A percentile compares a stretch with the other conserved stretches of the same genome.
Evolutionary conservation across 768 basidiomycete species (phyloP).

Genomic region (Symmetrospora coprosmae): DNA sequence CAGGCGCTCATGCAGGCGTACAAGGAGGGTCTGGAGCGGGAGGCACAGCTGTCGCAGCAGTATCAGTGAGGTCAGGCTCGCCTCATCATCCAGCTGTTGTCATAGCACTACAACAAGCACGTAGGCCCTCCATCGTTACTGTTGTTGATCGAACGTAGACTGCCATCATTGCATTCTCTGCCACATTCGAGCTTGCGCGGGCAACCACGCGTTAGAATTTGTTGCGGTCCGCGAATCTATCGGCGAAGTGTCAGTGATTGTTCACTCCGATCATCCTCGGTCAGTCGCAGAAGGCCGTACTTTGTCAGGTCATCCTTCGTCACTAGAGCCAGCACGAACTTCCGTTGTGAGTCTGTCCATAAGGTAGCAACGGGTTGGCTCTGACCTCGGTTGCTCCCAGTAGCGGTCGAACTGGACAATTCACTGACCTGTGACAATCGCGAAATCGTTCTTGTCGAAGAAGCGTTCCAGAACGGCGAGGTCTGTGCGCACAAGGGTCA

Average conservation of each 20-base stretch:
- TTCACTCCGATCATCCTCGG: background rate
- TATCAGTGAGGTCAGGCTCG: no score
- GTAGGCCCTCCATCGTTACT: no score
- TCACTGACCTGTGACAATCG: constrained; percentile 18
- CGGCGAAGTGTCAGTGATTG: background rate
- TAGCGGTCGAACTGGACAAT: no score
- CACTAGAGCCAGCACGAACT: constrained; percentile 17
- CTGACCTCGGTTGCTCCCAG: background rate
- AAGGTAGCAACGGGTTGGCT: background rate
- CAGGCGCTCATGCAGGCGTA: constrained; percentile 21
- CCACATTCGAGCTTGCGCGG: no score
- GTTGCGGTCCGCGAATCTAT: constrained; percentile 7
- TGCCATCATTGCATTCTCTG: no score
- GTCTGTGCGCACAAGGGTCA: background rate
- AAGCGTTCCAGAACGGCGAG: constrained; percentile 11
- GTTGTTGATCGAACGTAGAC: no score
- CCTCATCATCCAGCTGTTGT: no score
- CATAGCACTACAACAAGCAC: no score
- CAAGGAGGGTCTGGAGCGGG: constrained; percentile 11
- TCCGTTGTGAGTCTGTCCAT: constrained; percentile 10
- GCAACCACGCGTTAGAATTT: background rate
- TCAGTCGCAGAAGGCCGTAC: background rate
- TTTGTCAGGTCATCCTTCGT: constrained; percentile 16
- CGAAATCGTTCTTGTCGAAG: constrained; percentile 4
- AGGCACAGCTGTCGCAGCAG: no score